A percentile compares a stretch with the other conserved stretches of the same genome.
Conservation (phyloP, 2,329 filamentous ascomycete genomes). For the Calonectria ilicicola region DNA sequence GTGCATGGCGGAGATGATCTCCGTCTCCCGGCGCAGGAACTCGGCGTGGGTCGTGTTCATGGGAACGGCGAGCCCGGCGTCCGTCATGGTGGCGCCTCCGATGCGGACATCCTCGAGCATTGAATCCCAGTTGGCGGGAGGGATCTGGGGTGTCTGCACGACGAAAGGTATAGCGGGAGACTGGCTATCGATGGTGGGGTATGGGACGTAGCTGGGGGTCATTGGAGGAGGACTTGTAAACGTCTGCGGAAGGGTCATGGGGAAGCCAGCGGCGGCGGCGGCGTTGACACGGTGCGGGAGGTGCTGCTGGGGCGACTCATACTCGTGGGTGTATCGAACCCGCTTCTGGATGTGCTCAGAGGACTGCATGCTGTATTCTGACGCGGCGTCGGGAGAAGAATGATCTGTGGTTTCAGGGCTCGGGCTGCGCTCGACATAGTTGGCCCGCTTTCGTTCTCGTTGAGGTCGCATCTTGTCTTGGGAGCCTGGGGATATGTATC, state of each 20-base stretch:
- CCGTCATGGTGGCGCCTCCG: background rate
- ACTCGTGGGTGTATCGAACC: background rate
- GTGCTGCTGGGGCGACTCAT: background rate
- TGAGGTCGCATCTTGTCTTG: slow-evolving; percentile 3
- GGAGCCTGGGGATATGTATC: background rate
- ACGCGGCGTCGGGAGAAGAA: background rate
- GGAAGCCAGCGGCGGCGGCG: background rate
- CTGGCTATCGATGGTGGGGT: background rate
- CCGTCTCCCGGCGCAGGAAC: slow-evolving; percentile 27
- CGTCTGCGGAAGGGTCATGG: background rate
- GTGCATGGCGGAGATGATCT: slow-evolving; percentile 34
- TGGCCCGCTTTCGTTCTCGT: slow-evolving; percentile 6
- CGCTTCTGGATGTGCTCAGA: background rate
- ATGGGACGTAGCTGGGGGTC: background rate
- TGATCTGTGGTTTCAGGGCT: slow-evolving; percentile 6
- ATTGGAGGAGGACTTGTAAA: background rate
- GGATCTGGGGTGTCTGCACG: background rate
- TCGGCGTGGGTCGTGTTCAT: slow-evolving; percentile 27
- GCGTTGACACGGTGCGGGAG: background rate
- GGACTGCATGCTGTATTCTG: slow-evolving; percentile 5
- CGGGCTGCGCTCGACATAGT: background rate
- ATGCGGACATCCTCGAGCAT: background rate
- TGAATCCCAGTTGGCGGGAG: background rate
- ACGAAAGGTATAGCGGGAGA: background rate
- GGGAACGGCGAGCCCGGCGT: slow-evolving; percentile 38